Base-by-base conservation (phyloP, 2,329 filamentous ascomycete species). In the Metarhizium brunneum region DNA sequence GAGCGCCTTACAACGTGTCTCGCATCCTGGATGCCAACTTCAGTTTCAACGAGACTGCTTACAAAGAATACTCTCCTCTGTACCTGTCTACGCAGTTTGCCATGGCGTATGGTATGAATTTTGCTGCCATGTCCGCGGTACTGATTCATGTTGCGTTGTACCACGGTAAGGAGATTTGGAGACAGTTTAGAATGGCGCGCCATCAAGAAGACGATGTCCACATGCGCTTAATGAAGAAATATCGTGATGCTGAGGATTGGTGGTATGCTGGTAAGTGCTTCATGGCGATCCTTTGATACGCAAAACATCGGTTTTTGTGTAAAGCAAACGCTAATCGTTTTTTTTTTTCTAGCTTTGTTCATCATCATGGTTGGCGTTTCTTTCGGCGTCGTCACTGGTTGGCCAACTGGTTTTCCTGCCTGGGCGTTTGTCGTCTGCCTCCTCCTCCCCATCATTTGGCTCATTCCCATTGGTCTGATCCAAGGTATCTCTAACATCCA, bases 111-210 rank as follows among this genome's bases (percentile, higher is more conserved):
- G 84, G 84, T 1, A 71, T 87, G 11, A 82, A 81, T 0, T 88
- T 88, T 64, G 85, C 85, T n/a, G 81, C 84, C 25, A 77, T 87
- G 32, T 77, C 82, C 0, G 80, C 83, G 10, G 82, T 83, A 56
- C 68, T 84, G 47, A 74, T 82, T 7, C 81, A 84, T 56, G 79
- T 81, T 47, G 66, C 63, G 2, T 66, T 83, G 14, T 84, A 83
- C 64, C 77, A 83, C 60, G 80, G 80, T 36, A 71, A 70, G 53
- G 76, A 80, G 55, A 79, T 83, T 49, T 79, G 75, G 73, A 72
- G 70, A 42, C 80, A 82, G 63, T 80, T 79, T 65, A 77, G 72
- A 64, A 69, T 79, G 56, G 79, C 78, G 2, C 77, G 80, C 48
- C 72, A 75, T 50, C 79, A 82, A 66, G 79, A 82, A 63, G 79